These are phyloP conservation scores for Lactarius sanguifluus DNA, from an alignment of 768 basidiomycete species.

Conservation along the genomic window DNA sequence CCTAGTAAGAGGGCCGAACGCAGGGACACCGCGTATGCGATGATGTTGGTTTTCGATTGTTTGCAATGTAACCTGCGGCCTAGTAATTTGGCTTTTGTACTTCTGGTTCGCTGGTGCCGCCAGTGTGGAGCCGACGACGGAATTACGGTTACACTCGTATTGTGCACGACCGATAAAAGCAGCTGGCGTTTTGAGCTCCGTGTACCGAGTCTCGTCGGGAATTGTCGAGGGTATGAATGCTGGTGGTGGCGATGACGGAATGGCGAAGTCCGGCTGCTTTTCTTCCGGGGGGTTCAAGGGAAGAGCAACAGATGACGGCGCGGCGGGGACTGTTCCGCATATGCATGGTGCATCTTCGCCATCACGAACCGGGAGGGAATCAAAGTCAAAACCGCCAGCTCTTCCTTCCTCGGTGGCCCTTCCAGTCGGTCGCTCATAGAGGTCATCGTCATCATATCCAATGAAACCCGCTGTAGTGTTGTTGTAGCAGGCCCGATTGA, in stretches of 20 bases:
- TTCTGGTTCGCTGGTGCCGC: constrained; percentile 16
- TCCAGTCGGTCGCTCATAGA: constrained; percentile 18
- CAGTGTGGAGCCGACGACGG: constrained; percentile 10
- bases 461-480: constrained; percentile 38
- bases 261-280: constrained; percentile 7
- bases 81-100: constrained; percentile 19
- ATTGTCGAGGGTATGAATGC: neutral
- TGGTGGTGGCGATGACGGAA: constrained; percentile 1
- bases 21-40: constrained; percentile 57
- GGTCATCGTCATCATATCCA: constrained; percentile 34
- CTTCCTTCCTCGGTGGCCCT: constrained; percentile 24
- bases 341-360: constrained; percentile 27
- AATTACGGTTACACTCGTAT: constrained; percentile 21
- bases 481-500: constrained; percentile 28
- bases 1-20: constrained; percentile 70
- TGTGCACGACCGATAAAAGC: constrained; percentile 22
- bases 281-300: constrained; percentile 23
- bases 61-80: neutral
- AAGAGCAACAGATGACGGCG: constrained; percentile 28
- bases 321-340: constrained; percentile 24
- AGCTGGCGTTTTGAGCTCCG: constrained; percentile 20
- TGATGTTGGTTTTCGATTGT: constrained; percentile 41
- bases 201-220: neutral
- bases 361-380: constrained; percentile 36
- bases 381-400: constrained; percentile 38